Percentiles rank a stretch among this genome's conserved stretches.
These are phyloP conservation scores for Penicillium frequentans DNA, from an alignment of 2,329 filamentous ascomycete genomes.

Conservation along the genomic window DNA sequence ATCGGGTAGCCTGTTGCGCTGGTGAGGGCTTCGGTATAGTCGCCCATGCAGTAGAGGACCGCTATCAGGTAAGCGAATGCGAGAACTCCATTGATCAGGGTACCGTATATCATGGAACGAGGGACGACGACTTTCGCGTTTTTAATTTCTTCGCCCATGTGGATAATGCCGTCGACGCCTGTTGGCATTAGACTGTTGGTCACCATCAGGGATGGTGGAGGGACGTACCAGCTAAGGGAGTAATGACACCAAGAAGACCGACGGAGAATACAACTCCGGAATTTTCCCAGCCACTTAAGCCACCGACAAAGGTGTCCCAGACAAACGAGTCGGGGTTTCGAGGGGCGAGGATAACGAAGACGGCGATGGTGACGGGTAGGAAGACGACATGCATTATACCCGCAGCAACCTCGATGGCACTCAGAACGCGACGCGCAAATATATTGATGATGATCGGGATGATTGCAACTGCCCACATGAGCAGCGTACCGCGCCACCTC, in stretches of 20 bases:
- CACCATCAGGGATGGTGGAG: neutral
- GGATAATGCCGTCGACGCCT: conserved; percentile 28
- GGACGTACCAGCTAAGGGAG: conserved; percentile 16
- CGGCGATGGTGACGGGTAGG: conserved; percentile 22
- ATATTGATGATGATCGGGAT: conserved; percentile 51
- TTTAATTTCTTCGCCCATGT: conserved; percentile 52
- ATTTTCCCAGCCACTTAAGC: conserved; percentile 24
- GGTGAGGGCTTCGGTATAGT: conserved; percentile 38
- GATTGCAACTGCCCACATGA: conserved; percentile 38
- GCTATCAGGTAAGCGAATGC: conserved; percentile 47
- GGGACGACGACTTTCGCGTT: conserved; percentile 49
- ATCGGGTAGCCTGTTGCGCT: conserved; percentile 49
- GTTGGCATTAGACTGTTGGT: conserved; percentile 18
- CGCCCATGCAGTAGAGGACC: conserved; percentile 44
- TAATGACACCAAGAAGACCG: conserved; percentile 18
- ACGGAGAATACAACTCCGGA: conserved; percentile 20
- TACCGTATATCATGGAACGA: conserved; percentile 46
- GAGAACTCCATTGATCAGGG: conserved; percentile 47
- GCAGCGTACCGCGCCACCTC: conserved; percentile 42
- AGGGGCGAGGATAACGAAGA: conserved; percentile 22
- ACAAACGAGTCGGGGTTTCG: conserved; percentile 21
- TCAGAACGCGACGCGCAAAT: conserved; percentile 43
- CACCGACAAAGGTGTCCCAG: conserved; percentile 25
- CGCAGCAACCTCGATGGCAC: conserved; percentile 51
- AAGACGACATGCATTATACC: conserved; percentile 38